phyloP scores from a whole-genome alignment of 768 basidiomycete species.

The Suillus variegatus region DNA sequence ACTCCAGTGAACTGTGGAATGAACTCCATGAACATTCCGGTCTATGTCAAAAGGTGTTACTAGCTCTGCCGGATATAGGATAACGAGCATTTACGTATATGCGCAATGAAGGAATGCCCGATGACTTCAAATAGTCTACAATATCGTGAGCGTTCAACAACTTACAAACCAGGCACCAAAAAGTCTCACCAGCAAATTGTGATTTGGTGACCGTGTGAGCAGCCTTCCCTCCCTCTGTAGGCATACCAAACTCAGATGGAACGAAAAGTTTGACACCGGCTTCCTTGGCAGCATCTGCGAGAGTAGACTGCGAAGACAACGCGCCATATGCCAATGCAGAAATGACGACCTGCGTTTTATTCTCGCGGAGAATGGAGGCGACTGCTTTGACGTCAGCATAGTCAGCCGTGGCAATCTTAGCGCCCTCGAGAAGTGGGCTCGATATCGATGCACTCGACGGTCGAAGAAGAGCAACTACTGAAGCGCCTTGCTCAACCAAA shows the following conservation, averaged over 20 bases:
- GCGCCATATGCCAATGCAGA: slow-evolving; percentile 34
- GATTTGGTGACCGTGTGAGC: slow-evolving; percentile 28
- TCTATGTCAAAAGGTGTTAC: slow-evolving; percentile 22
- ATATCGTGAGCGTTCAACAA: background rate
- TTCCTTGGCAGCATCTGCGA: slow-evolving; percentile 38
- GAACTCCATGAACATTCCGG: slow-evolving; percentile 34
- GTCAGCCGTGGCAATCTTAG: slow-evolving; percentile 29
- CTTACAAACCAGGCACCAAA: background rate
- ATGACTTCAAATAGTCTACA: slow-evolving; percentile 30
- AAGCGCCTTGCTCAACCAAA: slow-evolving; percentile 20
- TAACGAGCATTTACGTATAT: slow-evolving; percentile 30
- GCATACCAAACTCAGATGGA: slow-evolving; percentile 40
- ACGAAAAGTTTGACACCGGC: slow-evolving; percentile 40
- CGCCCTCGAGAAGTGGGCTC: slow-evolving; percentile 25
- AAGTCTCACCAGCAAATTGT: slow-evolving; percentile 27
- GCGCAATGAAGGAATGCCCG: slow-evolving; percentile 31
- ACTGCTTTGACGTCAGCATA: slow-evolving; percentile 27
- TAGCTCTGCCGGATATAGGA: background rate
- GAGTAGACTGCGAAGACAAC: slow-evolving; percentile 22
- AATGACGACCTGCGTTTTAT: slow-evolving; percentile 36
- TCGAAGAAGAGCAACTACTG: slow-evolving; percentile 27
- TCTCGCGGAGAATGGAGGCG: slow-evolving; percentile 26
- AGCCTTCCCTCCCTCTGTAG: slow-evolving; percentile 33
- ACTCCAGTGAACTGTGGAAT: slow-evolving; percentile 32
- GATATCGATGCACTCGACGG: slow-evolving; percentile 22